A percentile compares a stretch with the other conserved stretches of the same genome.
These are phyloP conservation scores for Blastocystis sp. DNA, from an alignment of 352 stramenopile species.

Conservation along the genomic window DNA sequence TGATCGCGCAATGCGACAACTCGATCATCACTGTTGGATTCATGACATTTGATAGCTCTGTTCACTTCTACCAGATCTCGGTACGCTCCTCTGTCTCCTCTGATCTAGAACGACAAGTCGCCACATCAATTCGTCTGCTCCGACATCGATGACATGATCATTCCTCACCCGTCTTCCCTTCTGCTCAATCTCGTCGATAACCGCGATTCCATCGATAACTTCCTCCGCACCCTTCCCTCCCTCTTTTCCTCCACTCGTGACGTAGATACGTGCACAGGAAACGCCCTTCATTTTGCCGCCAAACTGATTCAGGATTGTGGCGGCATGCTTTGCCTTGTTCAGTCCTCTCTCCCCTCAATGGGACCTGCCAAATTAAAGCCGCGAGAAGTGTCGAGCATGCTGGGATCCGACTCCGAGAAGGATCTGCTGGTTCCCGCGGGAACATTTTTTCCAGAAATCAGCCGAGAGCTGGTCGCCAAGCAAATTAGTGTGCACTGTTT, in stretches of 20 bases:
- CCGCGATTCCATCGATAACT: constrained; percentile 81
- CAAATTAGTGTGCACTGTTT: constrained; percentile 99
- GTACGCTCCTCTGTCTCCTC: constrained; percentile 35
- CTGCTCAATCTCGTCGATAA: constrained; percentile 92
- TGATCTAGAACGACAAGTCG: neutral
- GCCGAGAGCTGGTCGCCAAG: constrained; percentile 90
- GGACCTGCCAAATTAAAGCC: constrained; percentile 72
- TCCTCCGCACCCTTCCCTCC: constrained; percentile 85
- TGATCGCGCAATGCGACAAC: constrained; percentile 62
- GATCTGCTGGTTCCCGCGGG: constrained; percentile 75
- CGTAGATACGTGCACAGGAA: constrained; percentile 69
- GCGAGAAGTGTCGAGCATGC: constrained; percentile 73
- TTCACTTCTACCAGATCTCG: constrained; percentile 82
- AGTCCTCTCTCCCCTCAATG: constrained; percentile 71
- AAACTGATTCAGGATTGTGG: constrained; percentile 88
- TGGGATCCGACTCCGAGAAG: constrained; percentile 73
- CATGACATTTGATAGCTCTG: constrained; percentile 76
- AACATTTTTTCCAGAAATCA: constrained; percentile 78
- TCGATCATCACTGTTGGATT: constrained; percentile 67
- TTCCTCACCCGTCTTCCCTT: constrained; percentile 82
- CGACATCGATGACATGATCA: constrained; percentile 79
- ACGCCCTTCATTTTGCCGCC: constrained; percentile 87
- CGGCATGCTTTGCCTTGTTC: constrained; percentile 76
- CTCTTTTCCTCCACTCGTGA: constrained; percentile 77
- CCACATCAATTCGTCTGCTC: constrained; percentile 13